Conservation (phyloP, 495 filamentous ascomycete genomes). For the Pyrenula massariospora region DNA sequence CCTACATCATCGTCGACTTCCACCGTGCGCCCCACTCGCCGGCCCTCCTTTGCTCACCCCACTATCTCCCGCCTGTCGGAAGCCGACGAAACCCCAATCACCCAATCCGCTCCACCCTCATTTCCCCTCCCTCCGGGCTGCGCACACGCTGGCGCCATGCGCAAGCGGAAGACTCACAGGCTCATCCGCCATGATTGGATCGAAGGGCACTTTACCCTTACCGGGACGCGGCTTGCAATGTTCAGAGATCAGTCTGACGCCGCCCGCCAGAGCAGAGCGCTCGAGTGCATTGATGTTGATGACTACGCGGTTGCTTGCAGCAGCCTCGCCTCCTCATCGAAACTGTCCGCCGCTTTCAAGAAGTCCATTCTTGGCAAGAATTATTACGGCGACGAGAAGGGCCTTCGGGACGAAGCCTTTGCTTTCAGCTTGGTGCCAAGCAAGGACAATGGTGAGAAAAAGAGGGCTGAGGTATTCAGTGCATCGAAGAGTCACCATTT, state of each 20-base stretch:
- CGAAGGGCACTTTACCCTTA: conserved; percentile 75
- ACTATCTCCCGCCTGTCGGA: conserved; percentile 12
- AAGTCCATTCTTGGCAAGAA: conserved; percentile 57
- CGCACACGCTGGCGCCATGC: conserved; percentile 75
- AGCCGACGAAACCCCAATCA: conserved; percentile 9
- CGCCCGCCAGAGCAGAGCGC: conserved; percentile 34
- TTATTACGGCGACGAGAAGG: conserved; percentile 22
- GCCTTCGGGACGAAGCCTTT: conserved; percentile 48
- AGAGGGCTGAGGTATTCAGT: conserved; percentile 20
- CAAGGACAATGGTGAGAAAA: conserved; percentile 38
- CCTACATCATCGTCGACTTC: neutral
- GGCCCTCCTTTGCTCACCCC: neutral
- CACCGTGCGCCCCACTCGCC: neutral
- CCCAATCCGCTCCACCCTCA: conserved; percentile 12
- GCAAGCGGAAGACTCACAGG: conserved; percentile 81
- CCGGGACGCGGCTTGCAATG: conserved; percentile 76
- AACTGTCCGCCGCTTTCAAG: conserved; percentile 82
- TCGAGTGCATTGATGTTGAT: conserved; percentile 86
- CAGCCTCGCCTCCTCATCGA: conserved; percentile 54
- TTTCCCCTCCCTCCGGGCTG: conserved; percentile 20
- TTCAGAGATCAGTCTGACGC: conserved; percentile 50
- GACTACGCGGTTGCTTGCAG: conserved; percentile 92
- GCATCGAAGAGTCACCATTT: conserved; percentile 69
- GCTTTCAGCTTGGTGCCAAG: conserved; percentile 85
- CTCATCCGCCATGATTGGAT: conserved; percentile 92